Evolutionary conservation across 2,329 filamentous ascomycete genomes (phyloP), one percentile per base, ranked within the genome.

Genomic region (Xylariales sp.): DNA sequence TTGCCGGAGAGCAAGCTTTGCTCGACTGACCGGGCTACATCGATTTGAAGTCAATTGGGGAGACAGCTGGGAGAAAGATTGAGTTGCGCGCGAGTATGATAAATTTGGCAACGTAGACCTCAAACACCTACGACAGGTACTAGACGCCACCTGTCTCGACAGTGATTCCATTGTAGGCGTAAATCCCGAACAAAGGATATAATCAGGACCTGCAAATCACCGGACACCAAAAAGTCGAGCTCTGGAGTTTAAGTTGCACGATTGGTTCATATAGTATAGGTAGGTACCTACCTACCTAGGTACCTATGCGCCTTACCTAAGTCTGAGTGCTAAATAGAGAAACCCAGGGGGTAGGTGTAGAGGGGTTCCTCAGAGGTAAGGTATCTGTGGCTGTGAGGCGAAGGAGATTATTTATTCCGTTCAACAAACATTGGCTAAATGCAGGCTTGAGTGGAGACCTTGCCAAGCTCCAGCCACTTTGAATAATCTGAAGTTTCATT

Each of bases 91-190:
- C 28, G 71, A 67, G 16, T 67, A 70, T 57, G 71, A 50, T 45
- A 70, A 62, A 45, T 68, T 68, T 45, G 69, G 63, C n/a, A 70
- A 30, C 12, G 72, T 62, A 12, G 74, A 65, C 34, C 68, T 71
- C 45, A 76, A 54, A 61, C 77, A 79, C 41, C 69, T 72, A 46
- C 76, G 72, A 68, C 77, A 79, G 64, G 75, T 71, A 61, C 66
- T 71, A 14, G 74, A 75, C 45, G 72, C 71, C 39, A 71, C 71
- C 34, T 72, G 75, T 46, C 76, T 73, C 62, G 76, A 73, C 32
- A 75, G 59, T 49, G 74, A 69, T 62, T 79, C 77, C 77, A 79
- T 79, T 48, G 16, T 71, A 39, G 28, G 34, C 14, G 34, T 39
- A 28, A 43, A 12, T 12, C 30, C 39, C 43, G 32, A 49, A 48